phyloP scores from a whole-genome alignment of 1,139 yeast species.

The Candida sanyaensis region DNA sequence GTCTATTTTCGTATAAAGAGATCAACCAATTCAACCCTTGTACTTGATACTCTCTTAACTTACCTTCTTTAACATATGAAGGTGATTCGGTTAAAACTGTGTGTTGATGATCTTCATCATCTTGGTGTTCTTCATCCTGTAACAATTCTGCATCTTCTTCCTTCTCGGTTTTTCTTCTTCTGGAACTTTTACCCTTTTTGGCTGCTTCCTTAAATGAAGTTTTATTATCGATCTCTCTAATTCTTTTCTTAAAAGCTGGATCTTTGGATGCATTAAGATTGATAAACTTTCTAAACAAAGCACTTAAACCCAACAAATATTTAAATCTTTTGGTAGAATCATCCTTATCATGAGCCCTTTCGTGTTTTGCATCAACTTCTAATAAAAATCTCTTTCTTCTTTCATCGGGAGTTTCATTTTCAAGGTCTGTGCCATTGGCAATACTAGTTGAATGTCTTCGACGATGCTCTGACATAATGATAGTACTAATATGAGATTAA shows the following conservation, averaged over 20 bases:
- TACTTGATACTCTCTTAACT: conserved; percentile 72
- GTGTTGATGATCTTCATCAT: conserved; percentile 49
- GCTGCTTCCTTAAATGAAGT: conserved; percentile 23
- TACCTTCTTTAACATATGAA: conserved; percentile 60
- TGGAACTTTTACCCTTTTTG: conserved; percentile 14
- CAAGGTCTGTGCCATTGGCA: not conserved
- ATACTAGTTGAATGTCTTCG: conserved; percentile 5
- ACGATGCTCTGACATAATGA: conserved; percentile 8
- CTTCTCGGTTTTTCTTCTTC: conserved; percentile 74
- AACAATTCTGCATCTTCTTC: conserved; percentile 91
- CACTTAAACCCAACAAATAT: conserved; percentile 80
- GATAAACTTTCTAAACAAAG: conserved; percentile 84
- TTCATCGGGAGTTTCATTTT: conserved; percentile 31
- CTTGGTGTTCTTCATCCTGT: conserved; percentile 65
- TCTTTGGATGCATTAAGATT: conserved; percentile 80
- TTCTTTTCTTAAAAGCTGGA: conserved; percentile 54
- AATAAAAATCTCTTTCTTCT: conserved; percentile 52
- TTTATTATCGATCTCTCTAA: conserved; percentile 46
- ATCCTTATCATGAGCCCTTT: conserved; percentile 56
- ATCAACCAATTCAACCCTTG: conserved; percentile 53
- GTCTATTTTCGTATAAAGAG: conserved; percentile 43
- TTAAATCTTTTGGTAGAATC: conserved; percentile 82
- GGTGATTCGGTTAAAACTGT: conserved; percentile 83
- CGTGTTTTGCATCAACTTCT: conserved; percentile 52
- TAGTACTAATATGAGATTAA: not conserved